Evolutionary conservation across 2,329 filamentous ascomycete species (phyloP).

Genomic region (Rhinocladiella mackenziei): DNA sequence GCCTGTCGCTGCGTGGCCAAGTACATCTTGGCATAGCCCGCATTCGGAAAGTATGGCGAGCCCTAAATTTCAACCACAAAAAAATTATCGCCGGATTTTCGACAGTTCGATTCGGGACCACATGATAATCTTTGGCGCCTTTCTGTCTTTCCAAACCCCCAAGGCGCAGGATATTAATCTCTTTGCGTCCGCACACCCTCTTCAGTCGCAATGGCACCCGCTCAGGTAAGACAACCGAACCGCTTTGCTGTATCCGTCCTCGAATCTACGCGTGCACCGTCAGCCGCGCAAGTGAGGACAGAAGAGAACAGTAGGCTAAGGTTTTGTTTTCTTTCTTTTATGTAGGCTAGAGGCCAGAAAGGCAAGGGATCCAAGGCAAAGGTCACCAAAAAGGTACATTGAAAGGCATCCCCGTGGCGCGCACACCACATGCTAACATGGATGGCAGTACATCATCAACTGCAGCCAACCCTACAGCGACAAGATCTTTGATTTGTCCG

Average conservation of each 20-base stretch:
- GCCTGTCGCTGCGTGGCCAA: background rate
- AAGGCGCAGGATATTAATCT: constrained; percentile 80
- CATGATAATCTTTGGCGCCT: too few relatives aligned
- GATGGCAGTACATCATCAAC: constrained; percentile 90
- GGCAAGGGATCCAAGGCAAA: constrained; percentile 38
- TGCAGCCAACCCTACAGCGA: constrained; percentile 95
- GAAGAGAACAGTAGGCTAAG: constrained; percentile 87
- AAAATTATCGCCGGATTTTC: background rate
- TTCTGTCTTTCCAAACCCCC: constrained; percentile 1
- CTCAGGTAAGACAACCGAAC: constrained; percentile 75
- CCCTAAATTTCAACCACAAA: background rate
- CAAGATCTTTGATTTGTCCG: constrained; percentile 99
- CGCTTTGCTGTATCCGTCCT: constrained; percentile 79
- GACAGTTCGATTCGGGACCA: background rate
- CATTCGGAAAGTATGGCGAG: background rate
- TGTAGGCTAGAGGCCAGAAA: constrained; percentile 45
- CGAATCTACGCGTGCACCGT: constrained; percentile 13
- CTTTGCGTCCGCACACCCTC: constrained; percentile 61
- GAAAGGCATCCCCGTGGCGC: background rate
- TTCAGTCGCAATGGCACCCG: constrained; percentile 35
- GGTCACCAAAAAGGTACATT: constrained; percentile 47
- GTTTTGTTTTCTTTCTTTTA: constrained; percentile 45
- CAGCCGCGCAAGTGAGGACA: background rate
- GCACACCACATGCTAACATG: background rate
- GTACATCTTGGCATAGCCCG: background rate